phyloP scores from a whole-genome alignment of 2,329 filamentous ascomycete genomes.

The Botryotinia calthae region DNA sequence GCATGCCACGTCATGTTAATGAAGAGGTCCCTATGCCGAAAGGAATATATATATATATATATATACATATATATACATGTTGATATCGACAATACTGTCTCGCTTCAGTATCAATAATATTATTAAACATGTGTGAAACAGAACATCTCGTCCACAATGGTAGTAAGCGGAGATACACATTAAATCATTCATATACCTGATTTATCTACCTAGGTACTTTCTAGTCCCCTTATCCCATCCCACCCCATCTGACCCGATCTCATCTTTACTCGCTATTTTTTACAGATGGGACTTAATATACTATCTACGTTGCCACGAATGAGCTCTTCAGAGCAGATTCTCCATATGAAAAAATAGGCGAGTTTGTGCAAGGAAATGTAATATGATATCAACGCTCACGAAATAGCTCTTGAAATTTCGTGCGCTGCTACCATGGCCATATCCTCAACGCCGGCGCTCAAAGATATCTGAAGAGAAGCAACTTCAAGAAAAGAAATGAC shows the following conservation, averaged over 20 bases:
- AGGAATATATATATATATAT: not conserved
- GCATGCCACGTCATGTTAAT: not conserved
- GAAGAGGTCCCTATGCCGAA: not conserved
- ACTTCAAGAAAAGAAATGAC: conserved; percentile 14
- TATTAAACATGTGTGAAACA: too few species aligned
- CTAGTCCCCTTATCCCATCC: not conserved
- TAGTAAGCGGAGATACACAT: not conserved
- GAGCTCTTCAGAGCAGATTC: not conserved
- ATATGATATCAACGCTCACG: conserved; percentile 25
- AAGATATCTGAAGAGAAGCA: conserved; percentile 23
- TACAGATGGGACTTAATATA: conserved; percentile 3
- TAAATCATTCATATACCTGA: not conserved
- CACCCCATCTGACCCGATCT: not conserved
- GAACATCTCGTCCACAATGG: too few species aligned
- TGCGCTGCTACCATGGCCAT: conserved; percentile 17
- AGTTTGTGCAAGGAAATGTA: conserved; percentile 17
- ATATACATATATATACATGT: not conserved
- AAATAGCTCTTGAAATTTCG: conserved; percentile 19
- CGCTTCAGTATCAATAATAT: not conserved
- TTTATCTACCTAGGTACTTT: conserved; percentile 7
- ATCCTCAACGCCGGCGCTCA: conserved; percentile 35
- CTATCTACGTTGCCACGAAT: conserved; percentile 4
- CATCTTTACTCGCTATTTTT: not conserved
- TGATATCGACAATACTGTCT: not conserved
- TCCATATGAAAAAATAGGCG: conserved; percentile 18